These are phyloP conservation scores for Flaveria floridana DNA, from an alignment of 140 eudicot genomes.

Conservation along the genomic window DNA sequence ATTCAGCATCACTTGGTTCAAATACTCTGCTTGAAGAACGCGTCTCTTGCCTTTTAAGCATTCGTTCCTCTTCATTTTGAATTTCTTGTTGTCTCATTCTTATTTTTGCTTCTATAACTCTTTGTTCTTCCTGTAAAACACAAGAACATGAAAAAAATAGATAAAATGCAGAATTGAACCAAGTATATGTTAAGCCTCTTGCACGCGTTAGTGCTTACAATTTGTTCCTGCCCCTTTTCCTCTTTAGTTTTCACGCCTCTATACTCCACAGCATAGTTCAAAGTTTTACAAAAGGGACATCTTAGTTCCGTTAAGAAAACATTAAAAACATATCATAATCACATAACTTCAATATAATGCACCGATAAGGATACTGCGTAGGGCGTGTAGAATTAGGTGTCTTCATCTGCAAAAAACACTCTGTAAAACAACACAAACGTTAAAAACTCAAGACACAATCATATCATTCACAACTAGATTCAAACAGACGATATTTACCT, in stretches of 20 bases:
- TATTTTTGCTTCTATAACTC: constrained; percentile 98
- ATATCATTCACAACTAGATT: not conserved
- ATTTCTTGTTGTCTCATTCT: constrained; percentile 91
- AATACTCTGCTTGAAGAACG: constrained; percentile 48
- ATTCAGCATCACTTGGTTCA: constrained; percentile 43
- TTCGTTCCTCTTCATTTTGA: constrained; percentile 71
- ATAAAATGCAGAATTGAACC: not conserved
- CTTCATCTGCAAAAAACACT: constrained; percentile 98
- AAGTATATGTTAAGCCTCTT: not conserved
- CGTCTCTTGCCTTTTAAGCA: constrained; percentile 48
- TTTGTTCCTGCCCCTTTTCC: constrained; percentile 90
- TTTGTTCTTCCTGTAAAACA: constrained; percentile 80
- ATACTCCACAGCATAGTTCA: constrained; percentile 95
- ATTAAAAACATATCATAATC: constrained; percentile 1
- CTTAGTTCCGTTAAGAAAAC: constrained; percentile 50
- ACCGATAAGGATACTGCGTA: constrained; percentile 80
- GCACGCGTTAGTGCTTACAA: constrained; percentile 48
- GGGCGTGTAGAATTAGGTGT: constrained; percentile 95
- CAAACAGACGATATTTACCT: constrained; percentile 38
- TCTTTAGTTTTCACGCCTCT: constrained; percentile 93
- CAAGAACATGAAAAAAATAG: not conserved
- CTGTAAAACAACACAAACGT: constrained; percentile 41
- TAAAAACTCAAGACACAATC: not conserved
- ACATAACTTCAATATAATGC: not conserved
- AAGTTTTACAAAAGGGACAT: constrained; percentile 95